These are phyloP conservation scores for Huiozyma naganishii DNA, from an alignment of 805 yeast genomes.

Conservation along the genomic window DNA sequence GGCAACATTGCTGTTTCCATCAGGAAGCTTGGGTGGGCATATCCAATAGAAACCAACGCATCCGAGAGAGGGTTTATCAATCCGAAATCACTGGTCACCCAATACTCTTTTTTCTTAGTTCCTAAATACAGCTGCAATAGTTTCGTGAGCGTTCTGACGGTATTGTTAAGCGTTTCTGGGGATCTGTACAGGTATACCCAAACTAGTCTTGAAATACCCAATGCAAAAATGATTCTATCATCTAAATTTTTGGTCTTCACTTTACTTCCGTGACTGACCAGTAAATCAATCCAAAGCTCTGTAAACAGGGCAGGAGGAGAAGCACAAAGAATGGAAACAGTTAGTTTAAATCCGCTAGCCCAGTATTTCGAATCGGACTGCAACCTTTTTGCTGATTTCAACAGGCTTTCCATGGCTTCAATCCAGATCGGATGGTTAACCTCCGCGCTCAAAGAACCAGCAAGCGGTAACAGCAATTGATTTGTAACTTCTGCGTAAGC, in stretches of 20 bases:
- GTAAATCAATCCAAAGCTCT: slow-evolving; percentile 55
- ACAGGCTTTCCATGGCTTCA: slow-evolving; percentile 59
- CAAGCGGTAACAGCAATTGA: slow-evolving; percentile 66
- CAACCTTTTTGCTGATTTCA: slow-evolving; percentile 38
- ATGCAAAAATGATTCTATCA: slow-evolving; percentile 45
- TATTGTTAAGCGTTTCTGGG: slow-evolving; percentile 80
- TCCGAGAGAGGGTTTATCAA: slow-evolving; percentile 60
- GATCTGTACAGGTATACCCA: slow-evolving; percentile 89
- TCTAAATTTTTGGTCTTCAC: slow-evolving; percentile 51
- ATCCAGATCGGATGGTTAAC: slow-evolving; percentile 95
- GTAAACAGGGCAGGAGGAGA: slow-evolving; percentile 70
- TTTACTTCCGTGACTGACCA: slow-evolving; percentile 51
- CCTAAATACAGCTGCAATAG: slow-evolving; percentile 48
- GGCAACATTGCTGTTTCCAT: slow-evolving; percentile 71
- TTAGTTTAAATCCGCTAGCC: slow-evolving; percentile 55
- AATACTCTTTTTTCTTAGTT: slow-evolving; percentile 54
- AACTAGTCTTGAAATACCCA: slow-evolving; percentile 58
- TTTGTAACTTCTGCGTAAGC: slow-evolving; percentile 83
- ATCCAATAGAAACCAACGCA: slow-evolving; percentile 68
- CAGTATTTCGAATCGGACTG: slow-evolving; percentile 42
- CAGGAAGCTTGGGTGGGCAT: slow-evolving; percentile 64
- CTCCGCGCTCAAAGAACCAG: slow-evolving; percentile 83
- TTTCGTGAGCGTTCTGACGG: slow-evolving; percentile 64
- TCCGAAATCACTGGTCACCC: slow-evolving; percentile 58
- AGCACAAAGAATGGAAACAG: slow-evolving; percentile 67